These are phyloP conservation scores for Monosporozyma aquatica DNA, from an alignment of 805 yeast species.

Conservation along the genomic window DNA sequence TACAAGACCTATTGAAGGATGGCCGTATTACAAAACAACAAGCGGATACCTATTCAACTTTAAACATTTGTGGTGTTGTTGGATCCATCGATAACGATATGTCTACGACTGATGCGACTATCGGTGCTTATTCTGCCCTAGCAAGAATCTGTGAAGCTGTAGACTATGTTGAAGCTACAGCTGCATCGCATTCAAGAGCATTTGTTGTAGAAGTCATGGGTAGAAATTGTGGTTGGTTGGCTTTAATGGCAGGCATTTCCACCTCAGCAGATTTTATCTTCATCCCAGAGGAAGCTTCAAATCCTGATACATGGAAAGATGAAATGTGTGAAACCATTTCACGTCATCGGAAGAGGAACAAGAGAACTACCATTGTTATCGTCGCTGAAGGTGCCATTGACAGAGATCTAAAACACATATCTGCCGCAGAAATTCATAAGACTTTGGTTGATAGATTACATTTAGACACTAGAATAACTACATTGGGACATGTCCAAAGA, in stretches of 20 bases:
- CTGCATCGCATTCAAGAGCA: constrained; percentile 73
- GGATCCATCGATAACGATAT: constrained; percentile 78
- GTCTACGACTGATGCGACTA: constrained; percentile 69
- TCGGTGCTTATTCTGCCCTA: constrained; percentile 70
- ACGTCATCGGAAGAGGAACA: constrained; percentile 60
- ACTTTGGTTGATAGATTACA: constrained; percentile 58
- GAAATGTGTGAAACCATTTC: constrained; percentile 55
- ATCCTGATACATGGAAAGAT: constrained; percentile 52
- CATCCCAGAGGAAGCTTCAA: constrained; percentile 72
- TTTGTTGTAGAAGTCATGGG: constrained; percentile 89
- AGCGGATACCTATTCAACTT: constrained; percentile 39
- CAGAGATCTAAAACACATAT: constrained; percentile 55
- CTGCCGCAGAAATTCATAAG: constrained; percentile 54
- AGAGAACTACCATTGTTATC: constrained; percentile 68
- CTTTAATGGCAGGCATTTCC: constrained; percentile 72
- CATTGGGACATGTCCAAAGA: constrained; percentile 73
- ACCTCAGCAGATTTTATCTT: constrained; percentile 74
- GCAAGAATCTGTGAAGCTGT: constrained; percentile 62
- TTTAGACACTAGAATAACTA: constrained; percentile 68
- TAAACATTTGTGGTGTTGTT: constrained; percentile 64
- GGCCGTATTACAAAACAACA: constrained; percentile 40
- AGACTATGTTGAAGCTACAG: constrained; percentile 79
- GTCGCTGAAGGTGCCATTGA: constrained; percentile 82
- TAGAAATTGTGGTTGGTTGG: constrained; percentile 84
- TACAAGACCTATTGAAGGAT: constrained; percentile 43